A percentile compares a stretch with the other conserved stretches of the same genome.
phyloP scores from a whole-genome alignment of 1,284 basidiomycete species.

The Hypsizygus ulmarius region DNA sequence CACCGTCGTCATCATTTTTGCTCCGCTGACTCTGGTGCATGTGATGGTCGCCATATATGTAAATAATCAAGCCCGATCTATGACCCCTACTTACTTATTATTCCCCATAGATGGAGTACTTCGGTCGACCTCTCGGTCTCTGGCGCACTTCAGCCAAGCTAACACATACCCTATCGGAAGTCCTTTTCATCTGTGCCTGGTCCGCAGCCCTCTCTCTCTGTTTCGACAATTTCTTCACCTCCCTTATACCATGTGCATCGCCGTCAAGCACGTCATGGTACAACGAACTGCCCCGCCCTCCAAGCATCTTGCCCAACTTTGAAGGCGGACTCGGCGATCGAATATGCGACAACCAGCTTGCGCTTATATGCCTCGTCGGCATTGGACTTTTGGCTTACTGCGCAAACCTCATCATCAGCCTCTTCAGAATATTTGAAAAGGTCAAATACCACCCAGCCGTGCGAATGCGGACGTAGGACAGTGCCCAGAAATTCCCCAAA shows the following conservation, averaged over 20 bases:
- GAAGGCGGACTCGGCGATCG: slow-evolving; percentile 51
- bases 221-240: slow-evolving; percentile 92
- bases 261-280: slow-evolving; percentile 65
- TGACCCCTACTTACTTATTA: neutral
- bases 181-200: slow-evolving; percentile 90
- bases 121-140: slow-evolving; percentile 84
- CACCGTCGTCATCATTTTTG: slow-evolving; percentile 83
- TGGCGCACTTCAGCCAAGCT: slow-evolving; percentile 86
- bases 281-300: slow-evolving; percentile 52
- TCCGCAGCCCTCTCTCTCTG: slow-evolving; percentile 84
- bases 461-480: slow-evolving; percentile 13
- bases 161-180: slow-evolving; percentile 76
- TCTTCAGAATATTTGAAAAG: slow-evolving; percentile 88
- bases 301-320: slow-evolving; percentile 38
- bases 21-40: slow-evolving; percentile 81
- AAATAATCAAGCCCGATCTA: slow-evolving; percentile 27
- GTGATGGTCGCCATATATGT: slow-evolving; percentile 84
- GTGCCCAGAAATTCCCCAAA: neutral
- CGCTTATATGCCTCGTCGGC: slow-evolving; percentile 72
- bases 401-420: slow-evolving; percentile 76
- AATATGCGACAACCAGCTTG: slow-evolving; percentile 70
- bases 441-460: slow-evolving; percentile 58
- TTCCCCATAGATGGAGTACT: slow-evolving; percentile 75
- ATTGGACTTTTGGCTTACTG: slow-evolving; percentile 77
- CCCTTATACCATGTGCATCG: slow-evolving; percentile 73